Percentiles rank a stretch among this genome's conserved stretches.
Evolutionary conservation across 1,284 basidiomycete species (phyloP).

Genomic region (Fomitopsis palustris): DNA sequence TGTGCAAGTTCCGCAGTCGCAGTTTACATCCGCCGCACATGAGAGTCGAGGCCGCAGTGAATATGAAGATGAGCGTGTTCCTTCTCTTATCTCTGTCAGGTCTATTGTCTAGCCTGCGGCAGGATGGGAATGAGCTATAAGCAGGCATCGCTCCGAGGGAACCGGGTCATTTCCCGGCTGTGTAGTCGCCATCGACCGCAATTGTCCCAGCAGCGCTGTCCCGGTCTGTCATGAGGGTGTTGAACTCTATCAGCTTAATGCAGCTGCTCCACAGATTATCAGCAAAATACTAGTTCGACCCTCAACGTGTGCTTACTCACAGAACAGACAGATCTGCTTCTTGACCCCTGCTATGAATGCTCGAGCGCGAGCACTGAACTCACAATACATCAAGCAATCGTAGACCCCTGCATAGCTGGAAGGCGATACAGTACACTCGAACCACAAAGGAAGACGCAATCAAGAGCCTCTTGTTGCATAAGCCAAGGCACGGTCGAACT

Average conservation of each 20-base stretch:
- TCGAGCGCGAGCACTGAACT: too few relatives aligned
- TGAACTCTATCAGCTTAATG: neutral
- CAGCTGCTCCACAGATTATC: neutral
- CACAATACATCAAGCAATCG: neutral
- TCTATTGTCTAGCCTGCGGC: too few relatives aligned
- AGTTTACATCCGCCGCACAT: too few relatives aligned
- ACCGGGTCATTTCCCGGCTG: too few relatives aligned
- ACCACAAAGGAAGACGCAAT: neutral
- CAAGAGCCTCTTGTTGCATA: neutral
- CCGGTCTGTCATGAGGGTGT: neutral
- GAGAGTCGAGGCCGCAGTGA: too few relatives aligned
- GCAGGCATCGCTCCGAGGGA: neutral
- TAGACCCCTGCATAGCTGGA: neutral
- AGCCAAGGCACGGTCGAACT: neutral
- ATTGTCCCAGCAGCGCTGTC: neutral
- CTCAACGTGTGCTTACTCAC: too few relatives aligned
- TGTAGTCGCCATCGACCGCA: neutral
- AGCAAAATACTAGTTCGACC: too few relatives aligned
- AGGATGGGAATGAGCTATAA: neutral
- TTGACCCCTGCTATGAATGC: too few relatives aligned
- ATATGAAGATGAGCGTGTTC: too few relatives aligned
- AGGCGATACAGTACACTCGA: neutral
- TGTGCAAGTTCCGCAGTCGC: too few relatives aligned
- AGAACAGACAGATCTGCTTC: too few relatives aligned
- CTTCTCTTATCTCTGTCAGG: too few relatives aligned